Conservation (phyloP, 1,139 yeast genomes). For the Taphrina confusa region DNA sequence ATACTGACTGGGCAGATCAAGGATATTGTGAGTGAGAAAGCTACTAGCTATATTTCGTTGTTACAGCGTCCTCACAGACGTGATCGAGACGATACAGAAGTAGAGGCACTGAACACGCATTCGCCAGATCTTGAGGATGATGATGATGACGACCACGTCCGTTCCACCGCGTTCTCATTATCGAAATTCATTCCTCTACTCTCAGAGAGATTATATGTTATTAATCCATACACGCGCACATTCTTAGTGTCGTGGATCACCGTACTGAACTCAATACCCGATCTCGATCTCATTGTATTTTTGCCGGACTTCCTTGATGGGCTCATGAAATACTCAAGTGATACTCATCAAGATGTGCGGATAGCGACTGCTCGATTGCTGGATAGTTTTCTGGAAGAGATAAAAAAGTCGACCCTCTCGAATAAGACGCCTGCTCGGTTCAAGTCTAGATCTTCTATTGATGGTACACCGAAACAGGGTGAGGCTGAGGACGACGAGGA, state of each 20-base stretch:
- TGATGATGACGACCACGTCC: neutral
- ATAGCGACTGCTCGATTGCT: constrained; percentile 79
- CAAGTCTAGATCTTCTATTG: neutral
- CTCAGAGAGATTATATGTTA: constrained; percentile 85
- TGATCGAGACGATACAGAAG: neutral
- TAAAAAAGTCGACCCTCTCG: constrained; percentile 65
- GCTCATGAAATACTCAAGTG: constrained; percentile 73
- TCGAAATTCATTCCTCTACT: constrained; percentile 87
- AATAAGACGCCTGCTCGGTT: constrained; percentile 37
- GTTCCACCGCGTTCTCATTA: constrained; percentile 69
- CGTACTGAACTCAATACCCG: constrained; percentile 87
- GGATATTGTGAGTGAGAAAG: constrained; percentile 94
- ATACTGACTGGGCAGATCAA: constrained; percentile 47
- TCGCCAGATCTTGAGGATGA: neutral
- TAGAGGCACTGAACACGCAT: too few species aligned
- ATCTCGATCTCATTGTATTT: constrained; percentile 80
- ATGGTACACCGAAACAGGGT: constrained; percentile 40
- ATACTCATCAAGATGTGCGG: constrained; percentile 83
- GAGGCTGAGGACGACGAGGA: constrained; percentile 56
- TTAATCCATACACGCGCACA: constrained; percentile 82
- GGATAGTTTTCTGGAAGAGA: constrained; percentile 75
- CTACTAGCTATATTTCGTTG: constrained; percentile 79
- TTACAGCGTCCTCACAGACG: constrained; percentile 6
- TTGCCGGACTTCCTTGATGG: constrained; percentile 90
- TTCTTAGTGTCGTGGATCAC: constrained; percentile 92